Evolutionary conservation across 257 asterid species (phyloP), one percentile per base, ranked within the genome.

Genomic region (Jasminum sambac): DNA sequence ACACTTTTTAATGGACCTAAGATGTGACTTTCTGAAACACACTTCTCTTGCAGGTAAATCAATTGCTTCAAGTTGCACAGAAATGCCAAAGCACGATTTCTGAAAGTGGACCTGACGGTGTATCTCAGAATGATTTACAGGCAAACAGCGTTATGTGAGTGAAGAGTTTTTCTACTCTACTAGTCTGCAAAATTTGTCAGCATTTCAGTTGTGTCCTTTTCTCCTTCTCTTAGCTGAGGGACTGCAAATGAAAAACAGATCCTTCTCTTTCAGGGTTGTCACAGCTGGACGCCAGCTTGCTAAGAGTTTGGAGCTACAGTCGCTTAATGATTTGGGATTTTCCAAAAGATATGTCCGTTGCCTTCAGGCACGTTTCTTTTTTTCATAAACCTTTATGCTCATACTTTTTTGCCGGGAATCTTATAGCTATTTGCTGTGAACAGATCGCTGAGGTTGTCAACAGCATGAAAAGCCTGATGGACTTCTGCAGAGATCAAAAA

Each of bases 231-330:
- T 55, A 21, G 14, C 21, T 11, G 14, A 3, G 36, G 14, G 62
- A 11, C 62, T 55, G 62, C 36, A 23, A 11, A 23, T 14, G 3
- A 21, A 52, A 52, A 19, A 13, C 34, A 52, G 9, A 19, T 55
- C 7, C 6, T 71, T 76, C 39, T 72, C 59, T 11, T 43, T 61
- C 81, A 90, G 99, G 98, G 97, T 89, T 60, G 86, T 88, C 34
- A 82, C 98, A 59, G 96, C 98, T 62, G 96, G 99, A n/a, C 94
- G 95, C 44, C 97, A 95, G 84, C 99, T 95, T 78, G 96, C 97
- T 30, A 88, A 85, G 91, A 87, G 94, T 80, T 79, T 95, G 82
- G 99, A 95, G 84, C 71, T 89, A 78, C 99, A 90, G 75, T 95
- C 99, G 0, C 84, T 95, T 39, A 95, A 95, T 76, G 98, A 95